Evolutionary conservation across 768 basidiomycete genomes (phyloP).

Genomic region (Psilocybe cyanescens): DNA sequence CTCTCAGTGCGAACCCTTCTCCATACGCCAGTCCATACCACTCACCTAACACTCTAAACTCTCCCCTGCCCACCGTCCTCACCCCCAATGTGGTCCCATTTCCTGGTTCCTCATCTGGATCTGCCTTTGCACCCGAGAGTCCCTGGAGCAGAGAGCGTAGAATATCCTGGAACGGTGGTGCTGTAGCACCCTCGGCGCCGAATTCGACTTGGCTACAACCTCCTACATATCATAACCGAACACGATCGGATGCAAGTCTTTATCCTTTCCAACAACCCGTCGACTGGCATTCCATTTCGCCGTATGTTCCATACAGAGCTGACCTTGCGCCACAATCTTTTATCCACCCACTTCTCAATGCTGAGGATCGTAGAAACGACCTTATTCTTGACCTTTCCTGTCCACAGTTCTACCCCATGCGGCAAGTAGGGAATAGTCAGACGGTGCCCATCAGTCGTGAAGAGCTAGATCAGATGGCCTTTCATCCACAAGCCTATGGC

Average conservation of each 20-base stretch:
- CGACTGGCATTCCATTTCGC: constrained; percentile 8
- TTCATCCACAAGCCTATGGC: constrained; percentile 54
- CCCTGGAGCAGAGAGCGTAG: constrained; percentile 33
- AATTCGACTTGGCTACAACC: constrained; percentile 11
- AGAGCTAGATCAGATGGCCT: constrained; percentile 55
- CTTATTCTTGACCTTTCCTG: constrained; percentile 61
- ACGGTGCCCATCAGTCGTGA: constrained; percentile 40
- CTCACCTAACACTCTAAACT: constrained; percentile 20
- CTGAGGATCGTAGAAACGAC: constrained; percentile 42
- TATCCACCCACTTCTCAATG: constrained; percentile 59
- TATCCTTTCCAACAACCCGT: constrained; percentile 11
- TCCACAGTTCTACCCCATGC: constrained; percentile 49
- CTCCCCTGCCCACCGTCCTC: constrained; percentile 18
- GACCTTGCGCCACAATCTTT: constrained; percentile 19
- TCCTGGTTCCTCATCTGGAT: constrained; percentile 28
- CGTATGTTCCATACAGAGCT: constrained; percentile 25
- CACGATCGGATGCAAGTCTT: constrained; percentile 18
- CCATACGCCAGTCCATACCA: constrained; percentile 28
- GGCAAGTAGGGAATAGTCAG: constrained; percentile 41
- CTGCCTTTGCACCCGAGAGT: constrained; percentile 21
- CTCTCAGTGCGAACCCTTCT: constrained; percentile 33
- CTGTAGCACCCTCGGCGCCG: constrained; percentile 8
- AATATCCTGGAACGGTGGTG: constrained; percentile 45
- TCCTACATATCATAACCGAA: constrained; percentile 16
- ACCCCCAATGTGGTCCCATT: constrained; percentile 22